These are phyloP conservation scores for Cladophialophora bantiana DNA, from an alignment of 2,329 filamentous ascomycete genomes.

Conservation along the genomic window DNA sequence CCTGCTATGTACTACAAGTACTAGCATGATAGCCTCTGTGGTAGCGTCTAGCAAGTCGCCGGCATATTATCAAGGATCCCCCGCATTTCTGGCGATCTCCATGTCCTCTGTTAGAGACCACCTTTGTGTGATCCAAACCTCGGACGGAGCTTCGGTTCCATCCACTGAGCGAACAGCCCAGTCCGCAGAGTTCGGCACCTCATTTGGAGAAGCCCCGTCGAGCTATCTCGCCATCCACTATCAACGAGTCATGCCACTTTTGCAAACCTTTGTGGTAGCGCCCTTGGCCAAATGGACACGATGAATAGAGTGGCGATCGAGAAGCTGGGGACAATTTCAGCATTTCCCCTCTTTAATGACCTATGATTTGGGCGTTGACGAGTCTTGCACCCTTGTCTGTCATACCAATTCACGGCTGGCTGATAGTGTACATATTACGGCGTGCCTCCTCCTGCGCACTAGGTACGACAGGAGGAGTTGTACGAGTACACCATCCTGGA, in stretches of 20 bases:
- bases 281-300: not conserved
- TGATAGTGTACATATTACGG: not conserved
- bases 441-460: not conserved
- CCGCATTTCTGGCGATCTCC: slow-evolving; percentile 5
- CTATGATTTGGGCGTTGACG: not conserved
- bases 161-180: not conserved
- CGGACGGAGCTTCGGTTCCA: slow-evolving; percentile 3
- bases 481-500: not conserved
- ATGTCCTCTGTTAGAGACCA: not conserved
- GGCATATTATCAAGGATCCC: not conserved
- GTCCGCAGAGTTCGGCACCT: slow-evolving; percentile 1
- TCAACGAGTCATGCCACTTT: slow-evolving; percentile 2
- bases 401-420: not conserved
- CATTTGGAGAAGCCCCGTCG: not conserved
- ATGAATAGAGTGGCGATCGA: not conserved
- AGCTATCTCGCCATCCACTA: not conserved
- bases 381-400: not conserved
- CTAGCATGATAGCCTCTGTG: not conserved
- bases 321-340: not conserved
- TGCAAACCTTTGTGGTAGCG: not conserved
- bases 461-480: not conserved
- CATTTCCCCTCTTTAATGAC: not conserved
- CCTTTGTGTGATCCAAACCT: not conserved
- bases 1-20: too few relatives aligned
- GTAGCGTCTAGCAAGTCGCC: not conserved